Conservation (phyloP, 2,329 filamentous ascomycete species). For the Diplocarpon mali region DNA sequence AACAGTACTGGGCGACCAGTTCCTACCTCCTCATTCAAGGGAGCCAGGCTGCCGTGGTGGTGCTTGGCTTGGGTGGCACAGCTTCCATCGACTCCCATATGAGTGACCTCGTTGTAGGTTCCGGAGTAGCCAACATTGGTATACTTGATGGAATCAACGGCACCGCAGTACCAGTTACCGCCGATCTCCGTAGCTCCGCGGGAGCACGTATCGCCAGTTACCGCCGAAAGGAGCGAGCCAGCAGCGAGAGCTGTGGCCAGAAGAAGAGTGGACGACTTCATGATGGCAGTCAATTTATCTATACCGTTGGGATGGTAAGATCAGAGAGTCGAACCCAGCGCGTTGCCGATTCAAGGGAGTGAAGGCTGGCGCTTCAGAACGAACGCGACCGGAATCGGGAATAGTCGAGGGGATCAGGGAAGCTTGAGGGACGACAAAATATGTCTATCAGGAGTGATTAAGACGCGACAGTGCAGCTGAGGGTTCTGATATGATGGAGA, state of each 20-base stretch:
- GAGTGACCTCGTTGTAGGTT: slow-evolving; percentile 51
- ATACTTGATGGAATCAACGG: slow-evolving; percentile 59
- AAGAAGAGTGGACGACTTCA: background rate
- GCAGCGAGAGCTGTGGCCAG: background rate
- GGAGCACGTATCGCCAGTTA: slow-evolving; percentile 24
- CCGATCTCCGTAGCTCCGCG: slow-evolving; percentile 26
- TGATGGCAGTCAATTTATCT: background rate
- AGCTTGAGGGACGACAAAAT: background rate
- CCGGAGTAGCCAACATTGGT: slow-evolving; percentile 46
- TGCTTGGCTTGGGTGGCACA: slow-evolving; percentile 42
- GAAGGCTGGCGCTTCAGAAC: too few relatives aligned
- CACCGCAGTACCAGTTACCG: slow-evolving; percentile 57
- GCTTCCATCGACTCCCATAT: slow-evolving; percentile 43
- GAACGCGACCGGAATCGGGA: background rate
- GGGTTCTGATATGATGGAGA: background rate
- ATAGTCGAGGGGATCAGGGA: background rate
- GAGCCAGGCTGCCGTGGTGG: slow-evolving; percentile 52
- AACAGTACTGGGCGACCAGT: too few relatives aligned
- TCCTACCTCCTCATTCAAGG: slow-evolving; percentile 57
- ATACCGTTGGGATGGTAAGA: background rate
- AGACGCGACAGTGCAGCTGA: background rate
- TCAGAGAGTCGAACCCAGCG: background rate
- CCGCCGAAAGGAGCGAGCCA: background rate
- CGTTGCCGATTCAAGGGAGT: too few relatives aligned
- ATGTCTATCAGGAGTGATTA: too few relatives aligned